Evolutionary conservation across 345 rosid species (phyloP).

Genomic region (Euphorbia pulcherrima): DNA sequence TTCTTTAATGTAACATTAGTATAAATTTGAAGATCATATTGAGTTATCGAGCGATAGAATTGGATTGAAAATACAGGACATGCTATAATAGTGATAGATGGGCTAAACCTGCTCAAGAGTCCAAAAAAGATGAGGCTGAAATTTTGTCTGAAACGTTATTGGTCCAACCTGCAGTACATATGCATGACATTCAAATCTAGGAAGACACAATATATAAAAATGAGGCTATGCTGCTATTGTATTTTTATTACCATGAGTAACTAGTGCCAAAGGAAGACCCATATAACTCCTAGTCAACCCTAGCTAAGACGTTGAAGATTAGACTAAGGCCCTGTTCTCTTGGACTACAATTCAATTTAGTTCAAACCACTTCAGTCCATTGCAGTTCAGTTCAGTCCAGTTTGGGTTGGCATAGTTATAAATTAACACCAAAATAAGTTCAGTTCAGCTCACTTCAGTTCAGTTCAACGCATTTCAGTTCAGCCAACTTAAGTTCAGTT

Average conservation of each 20-base stretch:
- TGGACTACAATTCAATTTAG: too few relatives aligned
- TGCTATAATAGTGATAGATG: neutral
- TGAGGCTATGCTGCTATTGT: too few relatives aligned
- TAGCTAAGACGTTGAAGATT: neutral
- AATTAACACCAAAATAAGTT: too few relatives aligned
- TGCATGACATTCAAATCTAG: slow-evolving; percentile 7
- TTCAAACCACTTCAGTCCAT: too few relatives aligned
- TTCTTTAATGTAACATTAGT: too few relatives aligned
- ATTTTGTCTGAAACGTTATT: slow-evolving; percentile 70
- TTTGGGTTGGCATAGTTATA: too few relatives aligned
- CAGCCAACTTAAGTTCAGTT: too few relatives aligned
- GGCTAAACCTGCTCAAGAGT: slow-evolving; percentile 79
- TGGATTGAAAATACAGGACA: neutral
- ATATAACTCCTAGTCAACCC: neutral
- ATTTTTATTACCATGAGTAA: neutral
- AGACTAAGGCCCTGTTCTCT: neutral
- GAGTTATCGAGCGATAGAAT: neutral
- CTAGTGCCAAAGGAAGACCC: neutral
- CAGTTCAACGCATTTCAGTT: too few relatives aligned
- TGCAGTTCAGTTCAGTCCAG: too few relatives aligned
- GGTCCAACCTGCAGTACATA: slow-evolving; percentile 60
- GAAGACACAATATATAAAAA: neutral
- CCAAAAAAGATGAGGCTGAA: slow-evolving; percentile 88
- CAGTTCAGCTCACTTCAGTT: too few relatives aligned
- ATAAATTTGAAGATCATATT: too few relatives aligned